These are phyloP conservation scores for Trichoderma citrinoviride DNA, from an alignment of 2,329 filamentous ascomycete genomes.

Conservation along the genomic window DNA sequence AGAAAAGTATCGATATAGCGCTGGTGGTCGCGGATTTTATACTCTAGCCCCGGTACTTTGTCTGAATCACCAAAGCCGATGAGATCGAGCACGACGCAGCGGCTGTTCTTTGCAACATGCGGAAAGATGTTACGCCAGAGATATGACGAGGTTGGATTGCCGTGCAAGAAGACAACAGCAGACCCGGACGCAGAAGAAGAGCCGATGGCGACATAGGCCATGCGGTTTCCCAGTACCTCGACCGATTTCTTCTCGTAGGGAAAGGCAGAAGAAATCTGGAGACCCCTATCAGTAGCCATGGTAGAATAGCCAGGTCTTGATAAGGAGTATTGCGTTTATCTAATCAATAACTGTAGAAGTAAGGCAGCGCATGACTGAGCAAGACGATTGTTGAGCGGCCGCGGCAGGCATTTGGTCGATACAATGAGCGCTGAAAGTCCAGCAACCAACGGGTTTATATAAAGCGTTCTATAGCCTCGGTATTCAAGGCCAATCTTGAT, in stretches of 20 bases:
- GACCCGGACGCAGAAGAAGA: background rate
- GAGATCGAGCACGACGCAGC: conserved; percentile 5
- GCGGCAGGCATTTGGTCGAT: background rate
- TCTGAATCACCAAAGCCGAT: conserved; percentile 4
- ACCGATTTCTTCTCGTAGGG: background rate
- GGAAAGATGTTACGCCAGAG: conserved; percentile 11
- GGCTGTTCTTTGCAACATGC: background rate
- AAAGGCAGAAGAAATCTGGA: background rate
- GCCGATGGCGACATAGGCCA: conserved; percentile 1
- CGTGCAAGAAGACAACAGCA: background rate
- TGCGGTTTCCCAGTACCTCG: background rate
- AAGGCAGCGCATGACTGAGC: background rate
- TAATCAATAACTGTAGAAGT: background rate
- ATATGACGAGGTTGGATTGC: conserved; percentile 10
- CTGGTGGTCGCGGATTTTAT: conserved; percentile 8
- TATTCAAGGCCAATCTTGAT: background rate
- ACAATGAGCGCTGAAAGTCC: background rate
- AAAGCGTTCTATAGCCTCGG: background rate
- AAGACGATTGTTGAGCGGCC: background rate
- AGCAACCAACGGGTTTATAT: background rate
- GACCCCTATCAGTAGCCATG: background rate
- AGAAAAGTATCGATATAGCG: conserved; percentile 8
- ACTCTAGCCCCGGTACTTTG: background rate
- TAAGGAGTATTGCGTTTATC: background rate
- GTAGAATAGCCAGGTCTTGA: rapidly evolving